These are phyloP conservation scores for Ophiostoma pallidulum DNA, from an alignment of 2,329 filamentous ascomycete species.

Conservation along the genomic window DNA sequence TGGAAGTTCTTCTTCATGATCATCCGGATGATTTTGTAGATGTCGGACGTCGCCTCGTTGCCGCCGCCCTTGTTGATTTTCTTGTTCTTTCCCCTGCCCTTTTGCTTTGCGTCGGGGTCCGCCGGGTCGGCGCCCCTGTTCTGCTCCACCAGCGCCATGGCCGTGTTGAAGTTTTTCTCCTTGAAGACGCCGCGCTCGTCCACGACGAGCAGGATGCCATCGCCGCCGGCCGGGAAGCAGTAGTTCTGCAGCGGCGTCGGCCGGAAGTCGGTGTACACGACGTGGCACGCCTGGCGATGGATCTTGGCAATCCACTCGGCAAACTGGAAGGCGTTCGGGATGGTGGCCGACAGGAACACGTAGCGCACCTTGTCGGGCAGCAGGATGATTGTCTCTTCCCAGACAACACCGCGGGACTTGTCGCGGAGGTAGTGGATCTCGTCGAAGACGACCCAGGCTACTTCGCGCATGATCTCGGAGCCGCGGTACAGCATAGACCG, in stretches of 20 bases:
- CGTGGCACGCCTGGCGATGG: conserved; percentile 94
- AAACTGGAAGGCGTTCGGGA: conserved; percentile 98
- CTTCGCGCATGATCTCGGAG: conserved; percentile 98
- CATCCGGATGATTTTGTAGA: conserved; percentile 98
- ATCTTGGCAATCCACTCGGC: conserved; percentile 99
- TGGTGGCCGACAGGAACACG: conserved; percentile 95
- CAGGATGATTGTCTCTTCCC: conserved; percentile 98
- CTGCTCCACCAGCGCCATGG: conserved; percentile 82
- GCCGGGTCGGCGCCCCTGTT: conserved; percentile 77
- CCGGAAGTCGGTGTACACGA: conserved; percentile 97
- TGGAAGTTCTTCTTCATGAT: conserved; percentile 97
- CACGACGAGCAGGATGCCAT: conserved; percentile 87
- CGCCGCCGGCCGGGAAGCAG: conserved; percentile 87
- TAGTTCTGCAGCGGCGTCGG: conserved; percentile 96
- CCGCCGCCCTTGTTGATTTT: conserved; percentile 78
- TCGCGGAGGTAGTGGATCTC: conserved; percentile 99
- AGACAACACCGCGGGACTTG: conserved; percentile 88
- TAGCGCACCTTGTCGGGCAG: conserved; percentile 98
- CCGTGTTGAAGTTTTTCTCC: conserved; percentile 94
- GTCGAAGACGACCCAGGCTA: conserved; percentile 96
- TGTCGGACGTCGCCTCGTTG: conserved; percentile 61
- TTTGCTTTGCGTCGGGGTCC: conserved; percentile 68
- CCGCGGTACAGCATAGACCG: conserved; percentile 97
- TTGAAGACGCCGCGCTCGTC: conserved; percentile 95
- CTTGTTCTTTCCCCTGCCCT: conserved; percentile 86